Conservation (phyloP, 75 land plant genomes). For the Cunninghamia lanceolata region DNA sequence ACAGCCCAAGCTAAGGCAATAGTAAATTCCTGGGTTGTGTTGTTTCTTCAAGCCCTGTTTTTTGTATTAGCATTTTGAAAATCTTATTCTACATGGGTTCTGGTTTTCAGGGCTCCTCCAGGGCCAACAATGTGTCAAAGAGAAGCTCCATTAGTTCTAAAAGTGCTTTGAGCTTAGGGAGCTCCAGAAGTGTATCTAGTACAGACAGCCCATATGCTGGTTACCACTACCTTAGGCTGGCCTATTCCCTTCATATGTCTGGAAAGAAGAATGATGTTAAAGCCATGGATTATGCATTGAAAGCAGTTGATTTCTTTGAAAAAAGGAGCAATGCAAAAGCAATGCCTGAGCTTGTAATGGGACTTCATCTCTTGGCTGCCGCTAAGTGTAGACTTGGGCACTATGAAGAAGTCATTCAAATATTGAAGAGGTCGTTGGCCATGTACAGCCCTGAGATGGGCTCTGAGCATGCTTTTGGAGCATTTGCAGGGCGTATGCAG, state of each 20-base stretch:
- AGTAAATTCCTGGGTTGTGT: background rate
- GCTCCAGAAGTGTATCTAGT: background rate
- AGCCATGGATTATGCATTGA: conserved; percentile 32
- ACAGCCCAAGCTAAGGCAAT: background rate
- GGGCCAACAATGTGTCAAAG: conserved; percentile 3
- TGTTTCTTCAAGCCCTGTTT: background rate
- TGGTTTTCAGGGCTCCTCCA: background rate
- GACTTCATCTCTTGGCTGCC: conserved; percentile 42
- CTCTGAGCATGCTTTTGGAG: conserved; percentile 31
- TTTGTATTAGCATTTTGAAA: conserved; percentile 2
- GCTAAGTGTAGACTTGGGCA: conserved; percentile 28
- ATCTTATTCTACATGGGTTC: conserved; percentile 7
- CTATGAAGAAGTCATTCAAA: conserved; percentile 30
- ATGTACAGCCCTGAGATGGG: conserved; percentile 22
- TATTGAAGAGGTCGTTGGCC: conserved; percentile 22
- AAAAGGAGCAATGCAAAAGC: conserved; percentile 7
- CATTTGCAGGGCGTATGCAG: conserved; percentile 40
- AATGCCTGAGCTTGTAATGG: conserved; percentile 17
- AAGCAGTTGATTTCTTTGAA: conserved; percentile 37
- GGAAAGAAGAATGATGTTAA: conserved; percentile 13
- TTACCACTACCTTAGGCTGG: conserved; percentile 9
- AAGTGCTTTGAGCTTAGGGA: conserved; percentile 2
- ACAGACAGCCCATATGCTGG: conserved; percentile 5
- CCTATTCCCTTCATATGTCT: conserved; percentile 4
- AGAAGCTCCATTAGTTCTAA: background rate